Conservation (phyloP, 257 asterid species). For the Salvia miltiorrhiza region DNA sequence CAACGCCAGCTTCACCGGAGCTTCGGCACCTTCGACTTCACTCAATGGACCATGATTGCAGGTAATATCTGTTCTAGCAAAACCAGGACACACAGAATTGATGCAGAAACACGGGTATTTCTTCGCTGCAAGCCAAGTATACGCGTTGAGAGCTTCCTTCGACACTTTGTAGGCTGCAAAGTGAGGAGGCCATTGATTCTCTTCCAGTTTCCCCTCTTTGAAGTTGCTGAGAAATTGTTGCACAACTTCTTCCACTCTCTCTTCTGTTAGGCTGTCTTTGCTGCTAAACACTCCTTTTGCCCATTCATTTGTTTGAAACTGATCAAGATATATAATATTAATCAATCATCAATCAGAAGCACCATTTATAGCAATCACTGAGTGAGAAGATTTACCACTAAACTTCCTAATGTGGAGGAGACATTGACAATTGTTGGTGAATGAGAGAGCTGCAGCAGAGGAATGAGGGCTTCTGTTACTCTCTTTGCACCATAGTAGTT, state of each 20-base stretch:
- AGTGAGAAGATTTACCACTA: constrained; percentile 23
- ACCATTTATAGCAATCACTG: too few species aligned
- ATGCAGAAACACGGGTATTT: constrained; percentile 27
- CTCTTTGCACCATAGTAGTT: constrained; percentile 45
- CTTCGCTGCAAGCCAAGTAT: constrained; percentile 37
- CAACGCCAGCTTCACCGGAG: constrained; percentile 36
- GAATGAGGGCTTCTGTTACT: constrained; percentile 36
- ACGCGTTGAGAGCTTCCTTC: constrained; percentile 55
- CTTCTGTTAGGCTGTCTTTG: constrained; percentile 36
- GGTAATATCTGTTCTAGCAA: constrained; percentile 40
- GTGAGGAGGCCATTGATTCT: constrained; percentile 41
- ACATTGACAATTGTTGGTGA: constrained; percentile 52
- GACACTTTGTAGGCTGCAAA: constrained; percentile 46
- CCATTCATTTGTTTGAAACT: constrained; percentile 44
- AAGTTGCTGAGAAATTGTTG: constrained; percentile 33
- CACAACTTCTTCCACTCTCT: constrained; percentile 35
- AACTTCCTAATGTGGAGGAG: constrained; percentile 37
- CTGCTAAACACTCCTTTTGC: constrained; percentile 33
- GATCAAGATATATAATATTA: too few species aligned
- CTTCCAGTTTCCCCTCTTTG: constrained; percentile 28
- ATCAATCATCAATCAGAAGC: too few species aligned
- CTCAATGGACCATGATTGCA: constrained; percentile 27
- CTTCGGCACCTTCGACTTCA: constrained; percentile 42
- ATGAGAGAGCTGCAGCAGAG: constrained; percentile 38
- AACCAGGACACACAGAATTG: constrained; percentile 55